These are phyloP conservation scores for Glycine soja DNA, from an alignment of 306 rosid species.

Conservation along the genomic window DNA sequence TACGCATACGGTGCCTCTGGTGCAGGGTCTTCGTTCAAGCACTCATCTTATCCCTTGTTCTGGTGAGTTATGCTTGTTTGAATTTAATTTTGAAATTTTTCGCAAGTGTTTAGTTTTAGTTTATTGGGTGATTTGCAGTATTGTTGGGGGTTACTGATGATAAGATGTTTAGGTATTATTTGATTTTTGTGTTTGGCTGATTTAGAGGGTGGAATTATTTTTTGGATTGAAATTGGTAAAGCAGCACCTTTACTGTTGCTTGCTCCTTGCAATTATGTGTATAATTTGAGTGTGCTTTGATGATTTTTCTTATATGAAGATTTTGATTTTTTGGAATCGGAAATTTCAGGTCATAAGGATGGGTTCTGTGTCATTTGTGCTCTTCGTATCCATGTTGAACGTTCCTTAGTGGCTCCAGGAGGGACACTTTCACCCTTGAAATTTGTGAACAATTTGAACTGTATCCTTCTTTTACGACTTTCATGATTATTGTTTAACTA, in stretches of 20 bases:
- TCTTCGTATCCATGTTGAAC: conserved; percentile 60
- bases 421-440: conserved; percentile 57
- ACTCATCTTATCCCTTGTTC: conserved; percentile 55
- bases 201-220: background rate
- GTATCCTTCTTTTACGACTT: conserved; percentile 67
- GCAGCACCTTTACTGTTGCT: background rate
- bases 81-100: background rate
- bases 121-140: too few species aligned
- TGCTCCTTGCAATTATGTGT: background rate
- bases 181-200: background rate
- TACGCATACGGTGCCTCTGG: conserved; percentile 83
- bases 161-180: background rate
- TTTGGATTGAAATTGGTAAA: background rate
- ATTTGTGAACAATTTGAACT: conserved; percentile 68
- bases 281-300: background rate
- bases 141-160: background rate
- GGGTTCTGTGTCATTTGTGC: conserved; percentile 78
- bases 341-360: conserved; percentile 60
- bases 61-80: conserved; percentile 51
- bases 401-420: conserved; percentile 63
- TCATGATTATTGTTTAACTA: background rate
- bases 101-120: background rate
- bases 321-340: conserved; percentile 18
- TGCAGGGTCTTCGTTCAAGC: conserved; percentile 63
- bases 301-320: background rate